phyloP scores from a whole-genome alignment of 139 green algal species.

The Coccomyxa sp. region DNA sequence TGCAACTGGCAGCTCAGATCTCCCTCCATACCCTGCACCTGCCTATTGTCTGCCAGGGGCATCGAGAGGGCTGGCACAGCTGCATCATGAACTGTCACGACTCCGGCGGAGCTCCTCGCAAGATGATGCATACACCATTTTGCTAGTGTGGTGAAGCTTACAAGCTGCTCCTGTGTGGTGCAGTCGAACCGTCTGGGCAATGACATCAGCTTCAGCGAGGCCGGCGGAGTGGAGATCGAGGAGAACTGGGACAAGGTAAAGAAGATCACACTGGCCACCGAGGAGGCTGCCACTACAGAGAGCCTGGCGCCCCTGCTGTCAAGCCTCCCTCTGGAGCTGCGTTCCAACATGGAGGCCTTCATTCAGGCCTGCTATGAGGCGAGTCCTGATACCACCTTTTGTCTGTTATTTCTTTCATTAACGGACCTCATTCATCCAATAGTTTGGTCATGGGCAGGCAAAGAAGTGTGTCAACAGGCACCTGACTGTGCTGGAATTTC shows the following conservation, averaged over 20 bases:
- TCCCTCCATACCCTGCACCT: too few species aligned
- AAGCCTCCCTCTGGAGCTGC: constrained; percentile 64
- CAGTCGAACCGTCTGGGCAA: constrained; percentile 35
- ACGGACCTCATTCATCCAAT: background rate
- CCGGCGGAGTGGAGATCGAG: constrained; percentile 86
- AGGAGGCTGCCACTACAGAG: constrained; percentile 15
- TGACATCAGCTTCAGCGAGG: constrained; percentile 62
- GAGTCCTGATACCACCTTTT: background rate
- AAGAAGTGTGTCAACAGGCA: too few species aligned
- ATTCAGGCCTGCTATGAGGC: constrained; percentile 33
- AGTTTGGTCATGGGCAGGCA: too few species aligned
- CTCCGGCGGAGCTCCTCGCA: too few species aligned
- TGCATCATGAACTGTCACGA: too few species aligned
- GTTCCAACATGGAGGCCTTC: constrained; percentile 64
- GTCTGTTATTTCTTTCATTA: background rate
- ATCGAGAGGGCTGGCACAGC: too few species aligned
- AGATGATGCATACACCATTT: background rate
- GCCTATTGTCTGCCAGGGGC: too few species aligned
- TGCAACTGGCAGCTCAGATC: background rate
- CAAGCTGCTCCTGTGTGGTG: background rate
- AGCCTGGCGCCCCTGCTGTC: constrained; percentile 65
- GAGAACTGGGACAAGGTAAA: constrained; percentile 91
- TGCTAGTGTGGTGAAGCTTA: background rate
- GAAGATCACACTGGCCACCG: constrained; percentile 44
- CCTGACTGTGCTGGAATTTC: background rate